Conservation (phyloP, 441 rosid species). For the Omphalea diandra region DNA sequence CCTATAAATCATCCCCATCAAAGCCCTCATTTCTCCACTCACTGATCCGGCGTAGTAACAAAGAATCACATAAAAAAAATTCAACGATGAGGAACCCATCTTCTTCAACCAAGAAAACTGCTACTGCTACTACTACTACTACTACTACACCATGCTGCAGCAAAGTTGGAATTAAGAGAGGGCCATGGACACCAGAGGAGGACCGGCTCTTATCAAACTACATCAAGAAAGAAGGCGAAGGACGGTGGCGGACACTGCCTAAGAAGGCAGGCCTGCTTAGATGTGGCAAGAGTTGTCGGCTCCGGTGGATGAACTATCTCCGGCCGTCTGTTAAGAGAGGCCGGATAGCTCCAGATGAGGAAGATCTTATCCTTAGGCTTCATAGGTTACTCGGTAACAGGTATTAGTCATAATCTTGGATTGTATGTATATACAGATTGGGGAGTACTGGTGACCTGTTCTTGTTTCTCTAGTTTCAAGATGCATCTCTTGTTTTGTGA, state of each 20-base stretch:
- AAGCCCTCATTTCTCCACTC: not conserved
- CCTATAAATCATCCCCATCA: not conserved
- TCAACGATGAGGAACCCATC: conserved; percentile 13
- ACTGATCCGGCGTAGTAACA: not conserved
- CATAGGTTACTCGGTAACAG: conserved; percentile 72
- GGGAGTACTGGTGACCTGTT: not conserved
- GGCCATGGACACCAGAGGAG: conserved; percentile 75
- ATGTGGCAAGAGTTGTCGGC: conserved; percentile 76
- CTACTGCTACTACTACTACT: not conserved
- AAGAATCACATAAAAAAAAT: not conserved
- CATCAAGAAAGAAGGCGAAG: conserved; percentile 62
- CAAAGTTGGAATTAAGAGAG: conserved; percentile 60
- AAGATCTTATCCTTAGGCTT: conserved; percentile 77
- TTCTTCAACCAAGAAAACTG: conserved; percentile 7
- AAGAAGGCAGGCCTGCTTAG: conserved; percentile 66
- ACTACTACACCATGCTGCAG: conserved; percentile 41
- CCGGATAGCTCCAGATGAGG: conserved; percentile 65
- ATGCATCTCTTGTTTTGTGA: no score
- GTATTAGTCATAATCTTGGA: conserved; percentile 19
- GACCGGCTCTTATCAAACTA: conserved; percentile 54
- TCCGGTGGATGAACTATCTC: conserved; percentile 80
- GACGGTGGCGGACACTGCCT: conserved; percentile 68
- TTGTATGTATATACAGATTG: not conserved
- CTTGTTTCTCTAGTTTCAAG: not conserved
- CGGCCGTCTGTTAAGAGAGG: conserved; percentile 70